Evolutionary conservation across 441 rosid genomes (phyloP).

Genomic region (Breynia disticha): DNA sequence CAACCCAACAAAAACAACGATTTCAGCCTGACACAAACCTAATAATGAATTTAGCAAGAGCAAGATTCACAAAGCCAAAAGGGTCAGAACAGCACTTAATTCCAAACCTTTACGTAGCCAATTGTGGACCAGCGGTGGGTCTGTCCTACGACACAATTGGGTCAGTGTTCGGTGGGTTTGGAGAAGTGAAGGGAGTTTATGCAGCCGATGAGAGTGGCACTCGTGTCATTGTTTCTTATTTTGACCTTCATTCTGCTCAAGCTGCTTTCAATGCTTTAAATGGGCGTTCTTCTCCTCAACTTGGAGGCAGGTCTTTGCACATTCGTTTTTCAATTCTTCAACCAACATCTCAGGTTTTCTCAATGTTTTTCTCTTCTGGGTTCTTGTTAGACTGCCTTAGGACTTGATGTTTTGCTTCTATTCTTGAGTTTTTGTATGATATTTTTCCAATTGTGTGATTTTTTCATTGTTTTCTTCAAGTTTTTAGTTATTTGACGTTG

Average conservation of each 20-base stretch:
- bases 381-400: no score
- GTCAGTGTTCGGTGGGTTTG: constrained; percentile 51
- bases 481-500: no score
- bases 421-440: no score
- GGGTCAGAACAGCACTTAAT: constrained; percentile 21
- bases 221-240: constrained; percentile 62
- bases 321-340: constrained; percentile 62
- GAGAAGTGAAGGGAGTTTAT: constrained; percentile 54
- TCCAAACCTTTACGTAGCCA: constrained; percentile 69
- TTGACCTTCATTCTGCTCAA: constrained; percentile 39
- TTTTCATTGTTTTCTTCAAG: background rate
- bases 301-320: constrained; percentile 60
- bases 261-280: constrained; percentile 46
- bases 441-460: no score
- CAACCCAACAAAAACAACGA: no score
- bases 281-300: constrained; percentile 49
- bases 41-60: no score
- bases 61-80: constrained; percentile 57
- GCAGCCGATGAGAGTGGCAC: constrained; percentile 83
- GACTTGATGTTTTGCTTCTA: background rate
- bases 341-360: constrained; percentile 25
- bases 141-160: constrained; percentile 44
- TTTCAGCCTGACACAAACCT: no score
- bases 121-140: constrained; percentile 90
- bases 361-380: background rate